Percentiles rank a stretch among this genome's conserved stretches.
Conservation (phyloP, 495 filamentous ascomycete species). For the Aspergillus saccharolyticus region DNA sequence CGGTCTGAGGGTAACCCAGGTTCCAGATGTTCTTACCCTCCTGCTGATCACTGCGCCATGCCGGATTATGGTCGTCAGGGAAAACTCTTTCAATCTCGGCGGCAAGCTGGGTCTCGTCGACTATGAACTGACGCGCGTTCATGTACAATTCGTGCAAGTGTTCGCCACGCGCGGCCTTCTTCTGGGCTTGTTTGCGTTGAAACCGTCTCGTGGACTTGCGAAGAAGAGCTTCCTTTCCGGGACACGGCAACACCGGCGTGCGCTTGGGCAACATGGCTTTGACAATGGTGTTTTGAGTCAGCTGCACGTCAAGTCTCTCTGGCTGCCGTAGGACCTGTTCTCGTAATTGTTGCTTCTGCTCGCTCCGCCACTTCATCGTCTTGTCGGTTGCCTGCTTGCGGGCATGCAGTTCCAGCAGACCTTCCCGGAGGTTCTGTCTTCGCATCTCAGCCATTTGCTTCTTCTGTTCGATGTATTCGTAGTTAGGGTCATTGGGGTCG, state of each 20-base stretch:
- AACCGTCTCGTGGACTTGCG: conserved; percentile 38
- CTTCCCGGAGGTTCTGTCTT: conserved; percentile 58
- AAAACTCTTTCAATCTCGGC: conserved; percentile 59
- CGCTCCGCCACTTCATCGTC: conserved; percentile 29
- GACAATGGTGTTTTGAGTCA: conserved; percentile 52
- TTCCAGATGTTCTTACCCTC: conserved; percentile 55
- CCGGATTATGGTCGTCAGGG: conserved; percentile 44
- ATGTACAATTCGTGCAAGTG: conserved; percentile 59
- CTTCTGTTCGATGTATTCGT: conserved; percentile 59
- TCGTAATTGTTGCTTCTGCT: conserved; percentile 35
- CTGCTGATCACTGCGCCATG: conserved; percentile 42
- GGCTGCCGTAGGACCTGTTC: conserved; percentile 44
- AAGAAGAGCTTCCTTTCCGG: conserved; percentile 43
- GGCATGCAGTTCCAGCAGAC: conserved; percentile 51
- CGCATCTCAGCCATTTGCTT: conserved; percentile 53
- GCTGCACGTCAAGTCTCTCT: conserved; percentile 54
- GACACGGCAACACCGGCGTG: conserved; percentile 37
- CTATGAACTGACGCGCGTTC: conserved; percentile 60
- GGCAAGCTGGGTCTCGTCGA: conserved; percentile 56
- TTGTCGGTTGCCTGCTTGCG: conserved; percentile 48
- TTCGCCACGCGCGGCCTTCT: conserved; percentile 38
- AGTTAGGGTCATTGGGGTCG: conserved; percentile 32
- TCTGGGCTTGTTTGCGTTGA: conserved; percentile 31
- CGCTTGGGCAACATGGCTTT: conserved; percentile 38
- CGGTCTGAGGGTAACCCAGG: conserved; percentile 46